Base-by-base conservation (phyloP, 2,329 filamentous ascomycete genomes). In the Arthrobotrys conoides region DNA sequence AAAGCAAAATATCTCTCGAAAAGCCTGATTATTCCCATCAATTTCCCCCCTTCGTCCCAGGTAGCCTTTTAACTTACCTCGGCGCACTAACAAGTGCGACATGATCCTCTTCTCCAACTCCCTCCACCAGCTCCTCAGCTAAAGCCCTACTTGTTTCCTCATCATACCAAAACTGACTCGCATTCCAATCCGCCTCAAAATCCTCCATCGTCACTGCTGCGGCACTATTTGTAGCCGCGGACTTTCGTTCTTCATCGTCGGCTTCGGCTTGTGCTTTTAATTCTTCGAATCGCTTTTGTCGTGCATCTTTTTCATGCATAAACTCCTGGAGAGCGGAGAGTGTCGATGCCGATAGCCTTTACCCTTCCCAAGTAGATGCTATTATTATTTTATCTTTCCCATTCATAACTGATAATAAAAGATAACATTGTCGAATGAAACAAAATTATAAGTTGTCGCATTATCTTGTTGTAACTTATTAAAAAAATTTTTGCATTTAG, bases 161-260 rank as follows among this genome's bases (percentile, higher is more conserved):
- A 8, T 89, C 90, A 83, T 93, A 93, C 92, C 93, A 96, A 82
- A 96, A 96, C 84, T 95, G 92, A 79, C 89, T 91, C 82, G 91
- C 89, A 82, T 94, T 93, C 93, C 93, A 96, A 84, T 95, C 91
- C 84, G 95, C 93, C 0, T 87, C 87, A 82, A 95, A 96, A 0
- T 88, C 86, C 33, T 92, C 89, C 89, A 95, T 95, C 48, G 85
- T 87, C 38, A 89, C 80, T 41, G 80, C 80, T 48, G 82, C 68
- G 30, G 76, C 78, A 4, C 3, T n/a, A 5, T 18, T 36, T 20
- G 46, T 33, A 27, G 18, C 24, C n/a, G 49, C 24, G 24, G 55
- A 63, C 48, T 78, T 72, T 9, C 80, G 79, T 22, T 84, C 83
- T 10, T 85, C 83, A 76, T 87, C 86, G 14, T 87, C 86, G 57